A percentile compares a stretch with the other conserved stretches of the same genome.
phyloP scores from a whole-genome alignment of 2,329 filamentous ascomycete species.

The Didymellaceae sp. region DNA sequence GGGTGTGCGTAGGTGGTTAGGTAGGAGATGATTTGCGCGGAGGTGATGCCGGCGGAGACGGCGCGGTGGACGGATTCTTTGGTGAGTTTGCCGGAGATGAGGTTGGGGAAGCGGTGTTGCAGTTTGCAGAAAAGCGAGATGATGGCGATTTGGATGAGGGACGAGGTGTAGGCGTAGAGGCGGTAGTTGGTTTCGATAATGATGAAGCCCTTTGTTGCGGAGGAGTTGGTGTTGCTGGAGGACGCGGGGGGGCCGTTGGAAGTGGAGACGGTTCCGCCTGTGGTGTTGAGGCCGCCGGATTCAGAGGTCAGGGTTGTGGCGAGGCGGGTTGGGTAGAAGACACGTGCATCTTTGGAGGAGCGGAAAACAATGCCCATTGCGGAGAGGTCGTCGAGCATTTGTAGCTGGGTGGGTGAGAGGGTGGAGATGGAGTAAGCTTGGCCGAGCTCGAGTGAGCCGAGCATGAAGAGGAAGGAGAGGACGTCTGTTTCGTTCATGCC shows the following conservation, averaged over 20 bases:
- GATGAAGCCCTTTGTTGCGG: constrained; percentile 74
- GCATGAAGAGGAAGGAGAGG: constrained; percentile 92
- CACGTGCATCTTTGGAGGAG: constrained; percentile 52
- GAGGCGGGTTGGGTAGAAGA: constrained; percentile 88
- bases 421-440: constrained; percentile 87
- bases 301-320: constrained; percentile 89
- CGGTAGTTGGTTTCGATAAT: constrained; percentile 98
- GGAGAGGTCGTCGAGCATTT: constrained; percentile 88
- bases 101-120: constrained; percentile 89
- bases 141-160: constrained; percentile 91
- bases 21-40: constrained; percentile 94
- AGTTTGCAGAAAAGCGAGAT: constrained; percentile 88
- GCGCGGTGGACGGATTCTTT: constrained; percentile 87
- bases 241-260: constrained; percentile 25
- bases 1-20: constrained; percentile 92
- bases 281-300: constrained; percentile 72
- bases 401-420: constrained; percentile 78
- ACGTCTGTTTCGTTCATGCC: constrained; percentile 91
- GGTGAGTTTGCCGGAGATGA: constrained; percentile 89
- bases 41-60: constrained; percentile 88
- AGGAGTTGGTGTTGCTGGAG: constrained; percentile 51
- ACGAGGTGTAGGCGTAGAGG: constrained; percentile 94
- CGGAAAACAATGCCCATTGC: constrained; percentile 92
- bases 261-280: constrained; percentile 57
- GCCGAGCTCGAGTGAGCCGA: constrained; percentile 90